phyloP scores from a whole-genome alignment of 2,329 filamentous ascomycete genomes.

The Mycosphaerella sp. region DNA sequence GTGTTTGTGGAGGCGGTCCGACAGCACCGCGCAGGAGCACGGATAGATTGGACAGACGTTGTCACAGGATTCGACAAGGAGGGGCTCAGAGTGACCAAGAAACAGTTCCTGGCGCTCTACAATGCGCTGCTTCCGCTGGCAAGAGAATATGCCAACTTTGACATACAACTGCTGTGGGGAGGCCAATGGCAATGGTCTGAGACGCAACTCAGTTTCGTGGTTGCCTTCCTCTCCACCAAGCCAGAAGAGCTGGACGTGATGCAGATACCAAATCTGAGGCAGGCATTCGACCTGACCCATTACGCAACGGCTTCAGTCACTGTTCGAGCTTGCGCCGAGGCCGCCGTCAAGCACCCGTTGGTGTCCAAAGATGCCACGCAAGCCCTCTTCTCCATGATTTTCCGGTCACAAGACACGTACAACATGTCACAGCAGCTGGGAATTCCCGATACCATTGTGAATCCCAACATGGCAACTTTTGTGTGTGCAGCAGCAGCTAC shows the following conservation, averaged over 20 bases:
- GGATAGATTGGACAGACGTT: conserved; percentile 62
- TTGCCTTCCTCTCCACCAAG: conserved; percentile 71
- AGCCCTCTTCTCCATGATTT: conserved; percentile 57
- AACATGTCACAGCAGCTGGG: conserved; percentile 50
- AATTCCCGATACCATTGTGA: conserved; percentile 56
- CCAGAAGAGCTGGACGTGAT: conserved; percentile 73
- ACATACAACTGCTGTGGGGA: conserved; percentile 86
- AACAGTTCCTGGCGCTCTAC: conserved; percentile 77
- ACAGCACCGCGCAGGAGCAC: conserved; percentile 49
- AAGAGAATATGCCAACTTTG: conserved; percentile 55
- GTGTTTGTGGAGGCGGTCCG: conserved; percentile 56
- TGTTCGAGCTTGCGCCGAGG: conserved; percentile 54
- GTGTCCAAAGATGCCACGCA: conserved; percentile 79
- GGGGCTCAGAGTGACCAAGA: conserved; percentile 64
- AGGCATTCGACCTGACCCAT: conserved; percentile 63
- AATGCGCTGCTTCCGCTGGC: conserved; percentile 70
- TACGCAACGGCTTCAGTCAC: conserved; percentile 56
- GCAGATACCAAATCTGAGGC: conserved; percentile 72
- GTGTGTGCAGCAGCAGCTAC: conserved; percentile 71
- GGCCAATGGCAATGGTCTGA: conserved; percentile 76
- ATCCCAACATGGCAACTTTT: conserved; percentile 71
- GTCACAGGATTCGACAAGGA: conserved; percentile 75
- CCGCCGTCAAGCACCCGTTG: conserved; percentile 75
- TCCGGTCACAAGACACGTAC: conserved; percentile 53
- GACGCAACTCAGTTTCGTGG: conserved; percentile 88